Percentiles rank a stretch among this genome's conserved stretches.
These are phyloP conservation scores for Cladobotryum protrusum DNA, from an alignment of 2,329 filamentous ascomycete species.

Conservation along the genomic window DNA sequence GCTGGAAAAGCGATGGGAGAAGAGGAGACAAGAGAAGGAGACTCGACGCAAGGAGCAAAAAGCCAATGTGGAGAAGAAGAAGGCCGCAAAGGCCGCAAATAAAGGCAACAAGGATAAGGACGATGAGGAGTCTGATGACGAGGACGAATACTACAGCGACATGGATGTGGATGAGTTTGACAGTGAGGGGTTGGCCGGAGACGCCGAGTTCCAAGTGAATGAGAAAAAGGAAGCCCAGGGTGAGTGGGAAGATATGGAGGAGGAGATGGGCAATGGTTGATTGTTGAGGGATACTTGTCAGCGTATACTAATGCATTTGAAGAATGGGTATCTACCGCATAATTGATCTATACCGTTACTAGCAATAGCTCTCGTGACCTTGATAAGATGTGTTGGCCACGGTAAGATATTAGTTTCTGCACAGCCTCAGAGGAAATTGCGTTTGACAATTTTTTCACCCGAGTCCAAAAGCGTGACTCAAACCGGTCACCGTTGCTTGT, in stretches of 20 bases:
- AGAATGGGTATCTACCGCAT: no score
- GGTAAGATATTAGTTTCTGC: no score
- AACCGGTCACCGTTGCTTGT: no score
- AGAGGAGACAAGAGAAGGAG: slow-evolving; percentile 73
- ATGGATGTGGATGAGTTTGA: slow-evolving; percentile 45
- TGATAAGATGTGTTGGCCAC: no score
- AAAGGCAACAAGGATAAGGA: slow-evolving; percentile 32
- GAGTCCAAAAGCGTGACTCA: no score
- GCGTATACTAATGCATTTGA: no score
- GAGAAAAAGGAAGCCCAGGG: slow-evolving; percentile 43
- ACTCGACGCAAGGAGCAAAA: slow-evolving; percentile 74
- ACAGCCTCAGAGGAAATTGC: no score
- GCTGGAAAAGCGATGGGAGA: slow-evolving; percentile 77
- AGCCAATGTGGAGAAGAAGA: slow-evolving; percentile 86
- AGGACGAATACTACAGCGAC: slow-evolving; percentile 38
- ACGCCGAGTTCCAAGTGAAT: slow-evolving; percentile 43
- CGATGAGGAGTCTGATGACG: slow-evolving; percentile 32
- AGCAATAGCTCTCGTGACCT: no score
- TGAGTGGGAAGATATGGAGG: slow-evolving; percentile 42
- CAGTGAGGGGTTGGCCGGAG: slow-evolving; percentile 45
- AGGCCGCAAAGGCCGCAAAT: slow-evolving; percentile 39
- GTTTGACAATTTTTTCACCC: no score
- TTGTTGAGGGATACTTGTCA: neutral
- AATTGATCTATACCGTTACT: no score
- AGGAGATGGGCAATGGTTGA: slow-evolving; percentile 10